A percentile compares a stretch with the other conserved stretches of the same genome.
phyloP scores from a whole-genome alignment of 2,329 filamentous ascomycete genomes.

The Fusarium euwallaceae region DNA sequence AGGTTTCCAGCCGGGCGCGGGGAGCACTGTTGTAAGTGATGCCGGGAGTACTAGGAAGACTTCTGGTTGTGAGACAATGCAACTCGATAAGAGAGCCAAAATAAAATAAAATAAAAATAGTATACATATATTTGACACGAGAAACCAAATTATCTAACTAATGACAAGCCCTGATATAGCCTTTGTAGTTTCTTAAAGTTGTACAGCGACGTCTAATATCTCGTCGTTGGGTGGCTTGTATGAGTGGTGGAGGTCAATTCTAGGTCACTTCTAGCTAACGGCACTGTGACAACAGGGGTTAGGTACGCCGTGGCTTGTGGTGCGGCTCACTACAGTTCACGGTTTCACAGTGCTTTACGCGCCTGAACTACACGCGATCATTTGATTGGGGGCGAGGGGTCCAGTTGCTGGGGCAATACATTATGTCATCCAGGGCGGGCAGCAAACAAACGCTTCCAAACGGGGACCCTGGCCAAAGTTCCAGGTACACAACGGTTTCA shows the following conservation, averaged over 20 bases:
- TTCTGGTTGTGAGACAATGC: not conserved
- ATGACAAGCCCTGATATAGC: not conserved
- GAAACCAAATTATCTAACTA: not conserved
- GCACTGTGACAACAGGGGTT: not conserved
- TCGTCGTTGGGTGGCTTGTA: not conserved
- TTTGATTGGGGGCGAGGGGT: slow-evolving; percentile 4
- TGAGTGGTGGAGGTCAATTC: not conserved
- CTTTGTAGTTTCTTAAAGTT: not conserved
- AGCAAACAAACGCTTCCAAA: slow-evolving; percentile 29
- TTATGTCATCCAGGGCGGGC: slow-evolving; percentile 41
- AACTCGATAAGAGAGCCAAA: not conserved
- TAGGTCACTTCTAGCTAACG: not conserved
- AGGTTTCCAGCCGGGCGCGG: not conserved
- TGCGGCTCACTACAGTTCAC: slow-evolving; percentile 1
- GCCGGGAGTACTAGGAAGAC: too few relatives aligned
- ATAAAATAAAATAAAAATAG: too few relatives aligned
- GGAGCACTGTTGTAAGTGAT: not conserved
- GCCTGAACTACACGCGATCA: slow-evolving; percentile 12
- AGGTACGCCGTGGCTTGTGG: not conserved
- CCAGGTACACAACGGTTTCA: slow-evolving; percentile 35
- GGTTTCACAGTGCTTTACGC: slow-evolving; percentile 40
- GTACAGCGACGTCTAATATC: not conserved
- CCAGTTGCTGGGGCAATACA: slow-evolving; percentile 45
- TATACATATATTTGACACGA: too few relatives aligned
- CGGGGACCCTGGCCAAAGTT: slow-evolving; percentile 26